phyloP scores from a whole-genome alignment of 495 filamentous ascomycete genomes.

The Neurospora sp. region DNA sequence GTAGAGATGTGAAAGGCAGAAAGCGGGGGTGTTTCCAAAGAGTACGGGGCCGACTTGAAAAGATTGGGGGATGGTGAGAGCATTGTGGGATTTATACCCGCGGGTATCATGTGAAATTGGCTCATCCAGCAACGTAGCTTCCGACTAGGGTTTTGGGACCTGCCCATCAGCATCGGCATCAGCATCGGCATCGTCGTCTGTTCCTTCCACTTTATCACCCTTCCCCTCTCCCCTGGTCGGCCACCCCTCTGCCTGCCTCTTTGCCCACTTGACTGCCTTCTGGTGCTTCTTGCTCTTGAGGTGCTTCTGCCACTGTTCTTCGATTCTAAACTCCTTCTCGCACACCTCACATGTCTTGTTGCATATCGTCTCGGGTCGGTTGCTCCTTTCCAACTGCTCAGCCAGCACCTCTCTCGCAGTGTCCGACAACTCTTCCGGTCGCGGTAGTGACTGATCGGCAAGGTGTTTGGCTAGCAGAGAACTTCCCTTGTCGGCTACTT shows the following conservation, averaged over 20 bases:
- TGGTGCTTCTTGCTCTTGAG: constrained; percentile 54
- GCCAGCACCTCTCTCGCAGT: constrained; percentile 46
- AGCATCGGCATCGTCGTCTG: not conserved
- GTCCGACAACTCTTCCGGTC: constrained; percentile 51
- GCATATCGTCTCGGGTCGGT: constrained; percentile 32
- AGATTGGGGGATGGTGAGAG: not conserved
- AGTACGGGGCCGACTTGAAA: not conserved
- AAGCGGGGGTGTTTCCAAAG: not conserved
- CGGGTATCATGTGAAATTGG: not conserved
- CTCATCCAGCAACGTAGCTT: not conserved
- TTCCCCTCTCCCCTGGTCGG: not conserved
- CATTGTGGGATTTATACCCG: not conserved
- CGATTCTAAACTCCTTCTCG: constrained; percentile 51
- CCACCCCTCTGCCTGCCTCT: constrained; percentile 10
- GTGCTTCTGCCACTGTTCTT: constrained; percentile 70
- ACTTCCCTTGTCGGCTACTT: constrained; percentile 54
- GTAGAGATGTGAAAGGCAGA: not conserved
- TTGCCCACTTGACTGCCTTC: constrained; percentile 13
- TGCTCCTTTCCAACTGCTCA: constrained; percentile 41
- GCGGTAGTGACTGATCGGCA: constrained; percentile 40
- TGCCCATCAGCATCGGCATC: not conserved
- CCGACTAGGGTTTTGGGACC: not conserved
- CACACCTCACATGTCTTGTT: constrained; percentile 64
- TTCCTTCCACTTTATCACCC: not conserved
- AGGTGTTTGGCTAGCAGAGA: constrained; percentile 53